phyloP scores from a whole-genome alignment of 257 asterid species.

The Dorcoceras hygrometricum region DNA sequence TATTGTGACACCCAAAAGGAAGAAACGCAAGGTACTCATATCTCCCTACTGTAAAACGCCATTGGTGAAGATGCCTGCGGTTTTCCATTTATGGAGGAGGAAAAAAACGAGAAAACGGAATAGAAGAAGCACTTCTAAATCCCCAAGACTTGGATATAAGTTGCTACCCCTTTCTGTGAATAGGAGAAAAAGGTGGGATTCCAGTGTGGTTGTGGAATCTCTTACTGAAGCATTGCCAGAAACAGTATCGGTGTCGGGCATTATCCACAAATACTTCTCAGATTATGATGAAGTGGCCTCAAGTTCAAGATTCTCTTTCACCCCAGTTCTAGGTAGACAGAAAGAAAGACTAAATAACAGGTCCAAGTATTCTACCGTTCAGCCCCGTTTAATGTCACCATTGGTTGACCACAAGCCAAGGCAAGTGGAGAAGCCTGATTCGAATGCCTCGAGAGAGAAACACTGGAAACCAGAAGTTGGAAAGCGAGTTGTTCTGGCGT shows the following conservation, averaged over 20 bases:
- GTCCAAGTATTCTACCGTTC: slow-evolving; percentile 3
- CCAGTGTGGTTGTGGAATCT: too few relatives aligned
- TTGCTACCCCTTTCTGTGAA: too few relatives aligned
- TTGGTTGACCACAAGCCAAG: slow-evolving; percentile 16
- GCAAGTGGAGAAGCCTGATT: slow-evolving; percentile 14
- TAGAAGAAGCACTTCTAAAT: slow-evolving; percentile 10
- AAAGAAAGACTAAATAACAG: slow-evolving; percentile 20
- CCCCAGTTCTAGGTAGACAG: not conserved
- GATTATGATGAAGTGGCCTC: slow-evolving; percentile 54
- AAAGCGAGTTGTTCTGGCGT: slow-evolving; percentile 43
- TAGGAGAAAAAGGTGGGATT: slow-evolving; percentile 7
- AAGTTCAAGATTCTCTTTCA: slow-evolving; percentile 18
- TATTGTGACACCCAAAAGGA: slow-evolving; percentile 21
- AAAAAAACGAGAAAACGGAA: slow-evolving; percentile 18
- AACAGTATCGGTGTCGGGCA: slow-evolving; percentile 52
- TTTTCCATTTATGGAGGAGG: slow-evolving; percentile 19
- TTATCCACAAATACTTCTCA: slow-evolving; percentile 58
- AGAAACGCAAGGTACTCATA: slow-evolving; percentile 27
- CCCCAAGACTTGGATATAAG: slow-evolving; percentile 10
- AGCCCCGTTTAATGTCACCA: slow-evolving; percentile 15
- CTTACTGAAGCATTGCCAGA: slow-evolving; percentile 39
- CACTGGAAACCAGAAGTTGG: slow-evolving; percentile 43
- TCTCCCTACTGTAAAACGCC: slow-evolving; percentile 19
- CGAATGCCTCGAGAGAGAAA: slow-evolving; percentile 22
- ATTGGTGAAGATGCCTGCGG: slow-evolving; percentile 17